phyloP scores from a whole-genome alignment of 2,329 filamentous ascomycete genomes.

The Arthrinium puccinioides region DNA sequence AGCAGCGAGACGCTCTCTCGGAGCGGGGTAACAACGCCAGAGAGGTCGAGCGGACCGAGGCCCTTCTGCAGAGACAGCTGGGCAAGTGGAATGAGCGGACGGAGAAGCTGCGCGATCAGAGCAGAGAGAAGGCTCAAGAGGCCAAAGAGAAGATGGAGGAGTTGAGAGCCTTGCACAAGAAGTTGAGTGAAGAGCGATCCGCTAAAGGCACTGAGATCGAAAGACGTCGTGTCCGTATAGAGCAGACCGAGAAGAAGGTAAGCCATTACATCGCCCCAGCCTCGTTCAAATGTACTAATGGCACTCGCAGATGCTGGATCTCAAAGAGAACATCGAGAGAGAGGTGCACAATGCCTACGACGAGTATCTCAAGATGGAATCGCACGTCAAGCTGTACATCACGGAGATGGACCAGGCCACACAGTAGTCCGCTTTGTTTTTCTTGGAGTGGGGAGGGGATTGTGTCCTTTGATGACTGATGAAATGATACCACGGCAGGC shows the following conservation, averaged over 20 bases:
- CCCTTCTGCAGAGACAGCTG: constrained; percentile 75
- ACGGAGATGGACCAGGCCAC: constrained; percentile 96
- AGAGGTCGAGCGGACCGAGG: constrained; percentile 85
- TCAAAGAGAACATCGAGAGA: constrained; percentile 95
- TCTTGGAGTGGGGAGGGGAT: not conserved
- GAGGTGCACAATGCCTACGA: constrained; percentile 87
- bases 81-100: constrained; percentile 82
- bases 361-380: constrained; percentile 95
- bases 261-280: constrained; percentile 19
- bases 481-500: constrained; percentile 29
- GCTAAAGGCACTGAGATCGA: constrained; percentile 92
- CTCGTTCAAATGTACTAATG: constrained; percentile 13
- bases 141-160: constrained; percentile 89
- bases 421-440: too few relatives aligned
- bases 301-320: constrained; percentile 75
- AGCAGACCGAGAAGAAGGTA: constrained; percentile 98
- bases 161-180: constrained; percentile 69
- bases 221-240: constrained; percentile 82
- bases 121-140: constrained; percentile 70
- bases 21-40: constrained; percentile 84
- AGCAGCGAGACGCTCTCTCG: constrained; percentile 78
- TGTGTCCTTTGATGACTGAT: constrained; percentile 20
- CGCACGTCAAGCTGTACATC: constrained; percentile 95
- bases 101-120: constrained; percentile 73
- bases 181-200: constrained; percentile 73